Conservation (phyloP, 306 rosid genomes). For the Cyclanthera cordifolia region DNA sequence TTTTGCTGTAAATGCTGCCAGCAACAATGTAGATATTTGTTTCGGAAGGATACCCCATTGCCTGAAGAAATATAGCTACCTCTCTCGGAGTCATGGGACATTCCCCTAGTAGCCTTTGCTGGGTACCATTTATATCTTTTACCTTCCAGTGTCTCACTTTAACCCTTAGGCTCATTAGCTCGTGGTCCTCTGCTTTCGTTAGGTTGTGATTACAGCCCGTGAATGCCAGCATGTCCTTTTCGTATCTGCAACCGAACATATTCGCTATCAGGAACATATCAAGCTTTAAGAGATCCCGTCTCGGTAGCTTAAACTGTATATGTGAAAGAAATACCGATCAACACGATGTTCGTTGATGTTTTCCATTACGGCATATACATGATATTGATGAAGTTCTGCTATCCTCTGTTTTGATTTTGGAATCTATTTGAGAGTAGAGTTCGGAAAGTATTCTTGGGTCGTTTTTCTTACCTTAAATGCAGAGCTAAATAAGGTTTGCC, state of each 20-base stretch:
- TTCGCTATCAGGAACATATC: neutral
- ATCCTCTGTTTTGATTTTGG: neutral
- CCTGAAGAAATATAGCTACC: slow-evolving; percentile 78
- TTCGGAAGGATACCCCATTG: slow-evolving; percentile 88
- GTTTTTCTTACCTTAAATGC: slow-evolving; percentile 58
- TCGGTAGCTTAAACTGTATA: neutral
- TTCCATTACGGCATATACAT: no score
- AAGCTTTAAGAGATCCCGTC: neutral
- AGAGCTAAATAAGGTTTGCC: slow-evolving; percentile 72
- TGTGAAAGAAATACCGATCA: neutral
- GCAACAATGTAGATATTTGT: slow-evolving; percentile 96
- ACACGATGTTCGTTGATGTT: no score
- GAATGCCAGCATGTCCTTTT: slow-evolving; percentile 97
- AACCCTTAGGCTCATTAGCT: slow-evolving; percentile 68
- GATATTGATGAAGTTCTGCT: neutral
- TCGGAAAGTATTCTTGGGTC: neutral
- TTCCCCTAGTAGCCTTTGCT: slow-evolving; percentile 61
- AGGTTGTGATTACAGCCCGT: slow-evolving; percentile 95
- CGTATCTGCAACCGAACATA: slow-evolving; percentile 45
- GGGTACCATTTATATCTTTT: slow-evolving; percentile 68
- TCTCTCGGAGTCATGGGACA: slow-evolving; percentile 97
- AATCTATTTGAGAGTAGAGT: neutral
- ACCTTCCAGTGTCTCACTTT: slow-evolving; percentile 87
- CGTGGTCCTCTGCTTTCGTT: slow-evolving; percentile 50
- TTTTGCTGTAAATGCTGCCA: slow-evolving; percentile 70